Base-by-base conservation (phyloP, 331 rosid species). In the Pyrus hybrid region DNA sequence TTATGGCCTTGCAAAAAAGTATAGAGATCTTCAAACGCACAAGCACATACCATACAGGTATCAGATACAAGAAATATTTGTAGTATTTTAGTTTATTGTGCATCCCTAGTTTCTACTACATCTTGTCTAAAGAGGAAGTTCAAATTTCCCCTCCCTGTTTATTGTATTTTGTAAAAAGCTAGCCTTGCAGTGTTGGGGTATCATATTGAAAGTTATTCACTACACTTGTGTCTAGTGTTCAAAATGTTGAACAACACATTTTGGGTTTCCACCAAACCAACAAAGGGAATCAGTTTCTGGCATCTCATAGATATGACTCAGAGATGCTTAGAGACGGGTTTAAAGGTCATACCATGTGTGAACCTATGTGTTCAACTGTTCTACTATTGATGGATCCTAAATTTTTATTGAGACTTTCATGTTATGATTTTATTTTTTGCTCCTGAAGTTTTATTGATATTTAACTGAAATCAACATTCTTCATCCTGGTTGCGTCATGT, bases 31-130 rank as follows among this genome's bases (percentile, higher is more conserved):
- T 81, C 99, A 95, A 77, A 95, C 99, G 18, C 98, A 92, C 77
- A 95, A 88, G 93, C 99, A 95, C 85, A 95, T 95, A 84, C 98
- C 98, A 32, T 95, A 95, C 80, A 92, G 99, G 99, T 95, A 86
- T 72, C 79, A 47, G 47, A 73, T 79, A 33, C 33, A 58, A 32
- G 25, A 32, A 53, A 62, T 77, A 82, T 57, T 67, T 63, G 32
- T 60, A 67, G 72, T 35, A 66, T 77, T 51, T 28, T 84, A 43
- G 26, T 80, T 70, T 83, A 47, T 33, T 14, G 26, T 69, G 37
- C 73, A 71, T 54, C 77, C 80, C 66, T 65, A 16, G 66, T 35
- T 41, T 26, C n/a, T 71, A n/a, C 33, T 8, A n/a, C 47, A 64
- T 30, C 45, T 64, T 64, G n/a, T 64, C 17, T 64, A 30, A 64